A percentile compares a stretch with the other conserved stretches of the same genome.
phyloP scores from a whole-genome alignment of 2,329 filamentous ascomycete species.

The Ophiostoma fasciatum region DNA sequence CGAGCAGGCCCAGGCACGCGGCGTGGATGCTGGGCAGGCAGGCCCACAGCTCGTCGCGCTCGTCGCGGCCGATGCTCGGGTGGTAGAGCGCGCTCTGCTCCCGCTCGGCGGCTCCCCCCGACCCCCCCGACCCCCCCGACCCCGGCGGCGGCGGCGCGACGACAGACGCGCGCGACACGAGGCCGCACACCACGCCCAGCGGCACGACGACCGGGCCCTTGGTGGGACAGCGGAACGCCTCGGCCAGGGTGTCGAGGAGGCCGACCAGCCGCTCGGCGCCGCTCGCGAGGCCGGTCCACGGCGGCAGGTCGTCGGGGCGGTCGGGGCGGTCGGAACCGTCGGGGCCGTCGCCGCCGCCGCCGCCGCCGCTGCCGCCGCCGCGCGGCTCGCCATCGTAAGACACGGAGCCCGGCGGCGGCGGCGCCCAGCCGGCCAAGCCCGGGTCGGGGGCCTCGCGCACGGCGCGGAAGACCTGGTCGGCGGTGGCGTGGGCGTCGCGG shows the following conservation, averaged over 20 bases:
- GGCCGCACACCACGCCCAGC: conserved; percentile 50
- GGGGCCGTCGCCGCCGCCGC: too few relatives aligned
- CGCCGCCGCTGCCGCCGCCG: conserved; percentile 24
- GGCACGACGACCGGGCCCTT: conserved; percentile 51
- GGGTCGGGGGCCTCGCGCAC: conserved; percentile 74
- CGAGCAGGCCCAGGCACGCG: conserved; percentile 49
- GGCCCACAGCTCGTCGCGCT: conserved; percentile 65
- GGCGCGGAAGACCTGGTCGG: conserved; percentile 63
- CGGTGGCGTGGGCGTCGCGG: conserved; percentile 50
- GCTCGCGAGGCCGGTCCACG: conserved; percentile 61
- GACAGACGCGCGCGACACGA: conserved; percentile 55
- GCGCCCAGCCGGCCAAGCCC: too few relatives aligned
- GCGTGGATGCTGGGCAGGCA: conserved; percentile 61
- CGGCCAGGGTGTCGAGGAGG: conserved; percentile 49
- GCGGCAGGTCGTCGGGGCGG: conserved; percentile 37
- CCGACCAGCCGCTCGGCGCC: conserved; percentile 56
- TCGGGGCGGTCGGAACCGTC: conserved; percentile 7
- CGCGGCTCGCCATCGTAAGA: conserved; percentile 30
- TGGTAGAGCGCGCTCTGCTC: conserved; percentile 47
- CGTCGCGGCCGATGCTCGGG: conserved; percentile 59
- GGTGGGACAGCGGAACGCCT: conserved; percentile 49
- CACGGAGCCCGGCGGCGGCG: conserved; percentile 10
- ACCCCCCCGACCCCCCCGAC: too few relatives aligned
- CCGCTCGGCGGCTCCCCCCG: conserved; percentile 20
- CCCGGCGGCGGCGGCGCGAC: conserved; percentile 35